Base-by-base conservation (phyloP, 169 alveolate genomes). In the Plasmodium cynomolgi region DNA sequence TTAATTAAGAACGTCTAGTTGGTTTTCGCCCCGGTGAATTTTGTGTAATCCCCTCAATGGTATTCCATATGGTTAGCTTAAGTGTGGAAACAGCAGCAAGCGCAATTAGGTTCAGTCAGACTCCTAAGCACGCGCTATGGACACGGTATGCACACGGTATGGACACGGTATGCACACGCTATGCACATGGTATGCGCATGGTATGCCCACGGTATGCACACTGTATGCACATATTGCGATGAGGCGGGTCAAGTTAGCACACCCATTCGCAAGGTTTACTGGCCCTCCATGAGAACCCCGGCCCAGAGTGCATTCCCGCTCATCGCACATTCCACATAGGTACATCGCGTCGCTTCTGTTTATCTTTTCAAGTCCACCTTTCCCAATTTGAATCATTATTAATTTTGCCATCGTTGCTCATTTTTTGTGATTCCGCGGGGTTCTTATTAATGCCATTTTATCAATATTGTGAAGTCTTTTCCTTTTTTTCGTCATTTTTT, bases 1-100 rank as follows among this genome's bases (percentile, higher is more conserved):
- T n/a, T 90, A 81, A 81, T 58, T 81, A 79, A 90, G 73, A 80
- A 79, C 82, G 26, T 81, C 33, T 90, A 81, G 83, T 39, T 41
- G 9, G n/a, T 26, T 26, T 33, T 77, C 20, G 5, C 62, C 8
- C 17, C 62, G 20, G 7, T 13, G 26, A 15, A 50, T 50, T 50
- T 50, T 50, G 62, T 50, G 26, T 17, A 50, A 26, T 17, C 8
- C 23, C 54, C 62, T 26, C 6, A 50, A 13, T 50, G 9, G 26
- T 15, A 50, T 50, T 50, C 7, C 62, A 50, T 50, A 50, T 50
- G 62, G 23, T 17, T 26, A 50, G 62, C 26, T 15, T 15, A 50
- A 3, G 62, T 50, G 62, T 50, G 62, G 20, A 26, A 4, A 50
- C 26, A 50, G 62, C 62, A 26, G 20, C 2, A 47, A 47, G 20